Evolutionary conservation across 352 stramenopile genomes (phyloP), one percentile per base, ranked within the genome.

Genomic region (Pythium utonaiense): DNA sequence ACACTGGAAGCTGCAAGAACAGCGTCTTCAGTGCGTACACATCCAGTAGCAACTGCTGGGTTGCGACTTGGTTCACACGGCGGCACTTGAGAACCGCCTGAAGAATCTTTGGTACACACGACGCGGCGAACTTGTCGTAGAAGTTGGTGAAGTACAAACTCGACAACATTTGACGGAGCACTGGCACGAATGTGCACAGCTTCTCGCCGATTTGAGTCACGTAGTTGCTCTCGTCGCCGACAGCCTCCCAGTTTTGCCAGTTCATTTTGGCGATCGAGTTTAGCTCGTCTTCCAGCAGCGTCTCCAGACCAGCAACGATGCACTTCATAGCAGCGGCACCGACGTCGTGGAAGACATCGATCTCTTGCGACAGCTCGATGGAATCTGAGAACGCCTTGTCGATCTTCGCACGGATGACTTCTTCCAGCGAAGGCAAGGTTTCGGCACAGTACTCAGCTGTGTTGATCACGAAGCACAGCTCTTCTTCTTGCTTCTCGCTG

Each of bases 371-470:
- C 42, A 99, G 86, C 57, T 98, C 90, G 57, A 99, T 96, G 9
- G 91, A 88, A 31, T 97, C 82, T 25, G 85, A 84, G 66, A 97
- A 99, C 19, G 80, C 84, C 36, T 89, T 88, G 59, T 98, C 93
- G 45, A 99, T 98, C 66, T 98, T 98, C 64, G 88, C 81, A 3
- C 88, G 84, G 64, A 99, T 98, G 8, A 99, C 90, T 74, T 99
- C 95, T 71, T 99, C 87, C 24, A 97, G 65, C 36, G 97, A 98
- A 68, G 97, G 95, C 10, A 93, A 63, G 9, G 97, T 99, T 55
- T 99, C 97, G 1, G 95, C 95, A 59, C 96, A 99, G 71, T 99
- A 99, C 71, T 99, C 96, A 19, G 96, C 97, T 14, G 97, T 99
- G 80, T 98, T 98, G 65, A 99, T 96, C 6, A 99, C 93, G 66